Conservation (phyloP, 805 yeast species). For the Middelhovenomyces tepae region DNA sequence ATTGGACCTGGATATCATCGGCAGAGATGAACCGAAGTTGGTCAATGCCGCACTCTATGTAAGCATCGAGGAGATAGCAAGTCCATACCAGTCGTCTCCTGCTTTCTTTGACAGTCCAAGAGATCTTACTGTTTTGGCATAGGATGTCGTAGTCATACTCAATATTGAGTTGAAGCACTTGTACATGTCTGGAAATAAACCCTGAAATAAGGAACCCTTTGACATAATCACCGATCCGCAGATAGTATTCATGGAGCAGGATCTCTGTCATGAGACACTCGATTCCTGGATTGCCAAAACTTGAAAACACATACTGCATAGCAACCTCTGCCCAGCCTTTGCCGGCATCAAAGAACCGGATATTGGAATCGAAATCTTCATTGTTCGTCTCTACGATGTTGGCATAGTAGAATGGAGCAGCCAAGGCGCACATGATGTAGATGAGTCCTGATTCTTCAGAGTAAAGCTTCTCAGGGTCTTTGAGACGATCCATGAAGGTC, state of each 20-base stretch:
- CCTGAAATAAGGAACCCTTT: slow-evolving; percentile 7
- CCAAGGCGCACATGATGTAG: slow-evolving; percentile 12
- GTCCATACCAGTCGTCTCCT: slow-evolving; percentile 6
- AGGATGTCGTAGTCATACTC: slow-evolving; percentile 13
- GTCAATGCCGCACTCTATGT: slow-evolving; percentile 9
- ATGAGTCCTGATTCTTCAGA: slow-evolving; percentile 4
- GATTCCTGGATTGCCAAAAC: slow-evolving; percentile 7
- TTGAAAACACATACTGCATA: slow-evolving; percentile 3
- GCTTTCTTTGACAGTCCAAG: slow-evolving; percentile 7
- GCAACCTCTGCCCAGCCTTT: slow-evolving; percentile 13
- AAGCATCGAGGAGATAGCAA: slow-evolving; percentile 7
- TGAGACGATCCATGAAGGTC: slow-evolving; percentile 7
- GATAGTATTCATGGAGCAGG: slow-evolving; percentile 5
- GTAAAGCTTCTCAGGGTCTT: slow-evolving; percentile 1
- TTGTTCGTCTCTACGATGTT: neutral
- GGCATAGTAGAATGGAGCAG: slow-evolving; percentile 12
- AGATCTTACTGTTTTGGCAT: slow-evolving; percentile 1
- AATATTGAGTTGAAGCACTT: slow-evolving; percentile 8
- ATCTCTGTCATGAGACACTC: slow-evolving; percentile 7
- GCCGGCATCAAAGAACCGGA: slow-evolving; percentile 7
- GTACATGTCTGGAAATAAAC: slow-evolving; percentile 3
- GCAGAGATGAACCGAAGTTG: slow-evolving; percentile 11
- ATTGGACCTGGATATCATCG: slow-evolving; percentile 10
- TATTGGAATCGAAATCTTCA: neutral
- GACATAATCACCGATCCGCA: slow-evolving; percentile 2